phyloP scores from a whole-genome alignment of 73 alveolate species.

The Effrenium voratum region DNA sequence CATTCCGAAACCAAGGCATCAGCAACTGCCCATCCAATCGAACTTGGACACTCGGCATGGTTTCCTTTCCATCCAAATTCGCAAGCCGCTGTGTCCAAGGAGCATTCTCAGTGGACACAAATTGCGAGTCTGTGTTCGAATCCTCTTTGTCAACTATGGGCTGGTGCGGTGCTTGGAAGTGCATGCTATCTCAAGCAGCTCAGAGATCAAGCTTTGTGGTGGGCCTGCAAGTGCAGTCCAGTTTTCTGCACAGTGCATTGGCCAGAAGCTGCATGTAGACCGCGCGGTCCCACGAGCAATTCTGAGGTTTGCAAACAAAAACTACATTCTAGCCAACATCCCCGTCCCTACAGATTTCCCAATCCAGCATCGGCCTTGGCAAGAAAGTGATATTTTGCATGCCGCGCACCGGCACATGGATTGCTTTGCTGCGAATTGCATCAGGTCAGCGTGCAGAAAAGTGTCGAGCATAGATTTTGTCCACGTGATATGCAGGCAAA shows the following conservation, averaged over 20 bases:
- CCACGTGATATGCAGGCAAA: too few relatives aligned
- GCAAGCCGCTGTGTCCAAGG: neutral
- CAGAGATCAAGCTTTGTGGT: too few relatives aligned
- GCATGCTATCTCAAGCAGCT: too few relatives aligned
- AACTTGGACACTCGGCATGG: neutral
- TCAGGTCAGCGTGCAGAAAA: constrained; percentile 69
- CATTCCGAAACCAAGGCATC: constrained; percentile 8
- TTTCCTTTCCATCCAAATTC: neutral
- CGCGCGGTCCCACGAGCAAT: too few relatives aligned
- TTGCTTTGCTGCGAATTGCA: neutral
- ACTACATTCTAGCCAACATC: constrained; percentile 55
- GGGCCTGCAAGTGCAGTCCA: too few relatives aligned
- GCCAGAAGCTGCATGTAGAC: too few relatives aligned
- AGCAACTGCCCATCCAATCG: constrained; percentile 19
- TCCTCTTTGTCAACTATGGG: constrained; percentile 20
- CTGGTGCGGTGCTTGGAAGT: constrained; percentile 30
- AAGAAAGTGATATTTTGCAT: neutral
- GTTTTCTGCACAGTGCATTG: too few relatives aligned
- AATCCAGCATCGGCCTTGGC: too few relatives aligned
- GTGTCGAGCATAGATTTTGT: neutral
- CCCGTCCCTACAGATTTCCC: too few relatives aligned
- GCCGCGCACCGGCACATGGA: neutral
- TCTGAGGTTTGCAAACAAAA: constrained; percentile 29
- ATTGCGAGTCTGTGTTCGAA: constrained; percentile 58
- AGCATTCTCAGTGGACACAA: neutral